phyloP scores from a whole-genome alignment of 352 stramenopile genomes.

The Pelagophyceae sp. region DNA sequence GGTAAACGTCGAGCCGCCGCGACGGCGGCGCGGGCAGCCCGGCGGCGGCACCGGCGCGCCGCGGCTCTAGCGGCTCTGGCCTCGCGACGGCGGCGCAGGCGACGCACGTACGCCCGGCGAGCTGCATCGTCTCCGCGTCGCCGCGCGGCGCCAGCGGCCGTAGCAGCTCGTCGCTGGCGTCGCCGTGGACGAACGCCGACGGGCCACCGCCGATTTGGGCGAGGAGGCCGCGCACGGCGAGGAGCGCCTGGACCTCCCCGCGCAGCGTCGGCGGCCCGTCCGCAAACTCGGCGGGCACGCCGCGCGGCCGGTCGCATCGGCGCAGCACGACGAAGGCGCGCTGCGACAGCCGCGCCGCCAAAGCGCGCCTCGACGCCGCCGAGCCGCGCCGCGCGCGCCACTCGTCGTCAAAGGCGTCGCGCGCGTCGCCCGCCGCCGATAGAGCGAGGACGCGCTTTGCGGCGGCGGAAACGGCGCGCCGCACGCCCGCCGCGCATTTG shows the following conservation, averaged over 20 bases:
- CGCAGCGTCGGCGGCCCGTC: not conserved
- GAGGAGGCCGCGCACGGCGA: not conserved
- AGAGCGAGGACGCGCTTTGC: too few relatives aligned
- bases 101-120: not conserved
- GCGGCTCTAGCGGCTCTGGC: not conserved
- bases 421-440: too few relatives aligned
- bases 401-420: too few relatives aligned
- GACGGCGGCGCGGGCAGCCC: too few relatives aligned
- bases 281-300: not conserved
- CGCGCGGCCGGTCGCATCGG: not conserved
- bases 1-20: slow-evolving; percentile 1
- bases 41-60: not conserved
- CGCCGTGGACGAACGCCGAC: too few relatives aligned
- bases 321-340: not conserved
- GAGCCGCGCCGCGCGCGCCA: too few relatives aligned
- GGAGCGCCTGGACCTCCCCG: not conserved
- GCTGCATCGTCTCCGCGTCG: not conserved
- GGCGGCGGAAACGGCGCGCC: too few relatives aligned
- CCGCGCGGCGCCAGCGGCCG: too few relatives aligned
- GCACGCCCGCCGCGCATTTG: too few relatives aligned
- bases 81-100: not conserved
- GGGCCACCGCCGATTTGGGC: not conserved
- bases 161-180: too few relatives aligned
- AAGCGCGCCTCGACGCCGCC: too few relatives aligned
- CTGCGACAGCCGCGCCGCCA: not conserved